A percentile compares a stretch with the other conserved stretches of the same genome.
Conservation (phyloP, 805 yeast species). For the Nematodospora valgi region DNA sequence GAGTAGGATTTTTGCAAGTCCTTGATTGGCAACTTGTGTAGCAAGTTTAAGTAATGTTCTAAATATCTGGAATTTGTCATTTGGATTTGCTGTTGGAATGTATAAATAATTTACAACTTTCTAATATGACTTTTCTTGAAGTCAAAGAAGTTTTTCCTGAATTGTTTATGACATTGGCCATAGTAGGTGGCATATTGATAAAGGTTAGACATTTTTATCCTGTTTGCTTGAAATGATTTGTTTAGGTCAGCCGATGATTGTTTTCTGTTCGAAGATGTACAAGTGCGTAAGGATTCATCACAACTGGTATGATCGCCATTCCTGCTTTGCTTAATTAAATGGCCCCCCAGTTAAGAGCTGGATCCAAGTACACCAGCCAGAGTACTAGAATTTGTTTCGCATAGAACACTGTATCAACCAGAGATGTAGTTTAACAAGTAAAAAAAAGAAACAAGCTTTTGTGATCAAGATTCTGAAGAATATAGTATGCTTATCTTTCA, state of each 20-base stretch:
- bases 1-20: constrained; percentile 55
- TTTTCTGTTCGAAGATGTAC: constrained; percentile 63
- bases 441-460: no score
- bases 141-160: constrained; percentile 36
- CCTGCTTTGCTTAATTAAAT: constrained; percentile 44
- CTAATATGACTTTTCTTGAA: no score
- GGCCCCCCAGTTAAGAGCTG: constrained; percentile 44
- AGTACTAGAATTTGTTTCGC: no score
- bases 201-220: no score
- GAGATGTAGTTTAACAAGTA: no score
- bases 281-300: constrained; percentile 42
- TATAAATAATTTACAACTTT: constrained; percentile 16
- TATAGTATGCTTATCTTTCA: no score
- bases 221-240: constrained; percentile 54
- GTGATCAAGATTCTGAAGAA: no score
- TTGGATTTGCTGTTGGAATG: constrained; percentile 41
- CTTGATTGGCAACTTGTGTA: constrained; percentile 57
- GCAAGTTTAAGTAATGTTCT: constrained; percentile 54
- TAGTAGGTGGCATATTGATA: constrained; percentile 38
- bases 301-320: constrained; percentile 41
- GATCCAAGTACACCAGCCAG: constrained; percentile 33
- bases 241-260: constrained; percentile 52
- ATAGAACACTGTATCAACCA: no score
- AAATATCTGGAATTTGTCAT: constrained; percentile 38
- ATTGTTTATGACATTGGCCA: constrained; percentile 38